Evolutionary conservation across 1,284 basidiomycete genomes (phyloP).

Genomic region (Trametes polyzona): DNA sequence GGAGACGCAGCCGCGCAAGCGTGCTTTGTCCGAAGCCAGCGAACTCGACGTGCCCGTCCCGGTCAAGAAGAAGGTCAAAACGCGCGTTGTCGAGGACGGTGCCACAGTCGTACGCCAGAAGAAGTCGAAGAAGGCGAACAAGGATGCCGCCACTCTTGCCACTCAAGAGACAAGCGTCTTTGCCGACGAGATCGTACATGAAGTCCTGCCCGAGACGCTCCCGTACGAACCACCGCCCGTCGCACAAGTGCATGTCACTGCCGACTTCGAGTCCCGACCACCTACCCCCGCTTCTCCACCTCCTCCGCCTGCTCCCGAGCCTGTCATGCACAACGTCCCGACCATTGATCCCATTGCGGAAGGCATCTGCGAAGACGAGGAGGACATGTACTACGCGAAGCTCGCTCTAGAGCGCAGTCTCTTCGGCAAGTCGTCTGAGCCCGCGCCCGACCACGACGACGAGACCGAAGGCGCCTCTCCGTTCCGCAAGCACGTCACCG

Average conservation of each 20-base stretch:
- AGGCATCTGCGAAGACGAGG: slow-evolving; percentile 83
- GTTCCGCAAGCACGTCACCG: slow-evolving; percentile 74
- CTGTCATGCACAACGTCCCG: slow-evolving; percentile 35
- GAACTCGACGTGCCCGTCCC: slow-evolving; percentile 39
- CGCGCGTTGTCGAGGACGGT: slow-evolving; percentile 34
- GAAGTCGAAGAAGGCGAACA: slow-evolving; percentile 46
- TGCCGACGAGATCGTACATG: slow-evolving; percentile 43
- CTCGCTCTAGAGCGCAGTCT: slow-evolving; percentile 55
- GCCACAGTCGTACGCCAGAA: slow-evolving; percentile 40
- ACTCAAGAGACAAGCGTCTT: slow-evolving; percentile 9
- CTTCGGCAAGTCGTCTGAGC: slow-evolving; percentile 33
- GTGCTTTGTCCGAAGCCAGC: slow-evolving; percentile 33
- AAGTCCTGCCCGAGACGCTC: slow-evolving; percentile 55
- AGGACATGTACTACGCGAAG: slow-evolving; percentile 88
- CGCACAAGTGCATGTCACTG: slow-evolving; percentile 51
- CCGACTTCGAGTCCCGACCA: slow-evolving; percentile 37
- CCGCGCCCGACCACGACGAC: slow-evolving; percentile 33
- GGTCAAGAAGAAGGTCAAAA: slow-evolving; percentile 38
- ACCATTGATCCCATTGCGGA: slow-evolving; percentile 57
- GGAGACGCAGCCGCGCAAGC: slow-evolving; percentile 28
- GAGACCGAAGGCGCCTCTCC: slow-evolving; percentile 42
- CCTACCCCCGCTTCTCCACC: slow-evolving; percentile 36
- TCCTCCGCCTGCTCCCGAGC: slow-evolving; percentile 43
- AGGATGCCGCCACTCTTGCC: slow-evolving; percentile 26
- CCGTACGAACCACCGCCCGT: slow-evolving; percentile 55